These are phyloP conservation scores for Calycina marina DNA, from an alignment of 2,329 filamentous ascomycete species.

Conservation along the genomic window DNA sequence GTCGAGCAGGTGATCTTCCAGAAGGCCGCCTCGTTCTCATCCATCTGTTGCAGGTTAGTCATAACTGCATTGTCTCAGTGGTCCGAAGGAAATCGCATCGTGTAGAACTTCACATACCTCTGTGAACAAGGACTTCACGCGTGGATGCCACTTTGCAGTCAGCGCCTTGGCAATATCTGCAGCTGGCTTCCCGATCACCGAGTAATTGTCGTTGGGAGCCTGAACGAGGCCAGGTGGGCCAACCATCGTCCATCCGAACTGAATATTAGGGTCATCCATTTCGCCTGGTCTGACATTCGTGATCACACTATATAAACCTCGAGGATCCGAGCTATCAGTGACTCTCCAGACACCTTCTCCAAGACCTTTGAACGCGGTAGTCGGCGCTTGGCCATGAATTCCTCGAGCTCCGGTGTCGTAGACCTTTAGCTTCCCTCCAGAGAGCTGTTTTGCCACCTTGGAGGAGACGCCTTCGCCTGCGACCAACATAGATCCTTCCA, in stretches of 20 bases:
- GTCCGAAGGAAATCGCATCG: too few relatives aligned
- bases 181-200: conserved; percentile 39
- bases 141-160: conserved; percentile 38
- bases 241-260: conserved; percentile 51
- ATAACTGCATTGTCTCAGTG: too few relatives aligned
- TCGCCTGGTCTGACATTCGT: conserved; percentile 48
- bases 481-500: conserved; percentile 42
- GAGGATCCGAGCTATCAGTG: conserved; percentile 30
- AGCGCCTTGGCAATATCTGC: conserved; percentile 42
- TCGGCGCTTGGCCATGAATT: conserved; percentile 51
- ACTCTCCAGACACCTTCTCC: conserved; percentile 50
- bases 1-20: conserved; percentile 53
- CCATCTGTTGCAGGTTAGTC: too few relatives aligned
- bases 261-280: conserved; percentile 38
- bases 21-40: conserved; percentile 41
- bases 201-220: conserved; percentile 43
- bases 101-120: too few relatives aligned
- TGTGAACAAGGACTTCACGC: conserved; percentile 41
- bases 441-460: conserved; percentile 43
- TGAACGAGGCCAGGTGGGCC: conserved; percentile 41
- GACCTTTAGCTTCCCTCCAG: conserved; percentile 40
- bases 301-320: conserved; percentile 38
- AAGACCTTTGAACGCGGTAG: conserved; percentile 42
- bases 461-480: conserved; percentile 51
- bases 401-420: conserved; percentile 49